Conservation (phyloP, 2,329 filamentous ascomycete species). For the Plectosphaerella cucumerina region DNA sequence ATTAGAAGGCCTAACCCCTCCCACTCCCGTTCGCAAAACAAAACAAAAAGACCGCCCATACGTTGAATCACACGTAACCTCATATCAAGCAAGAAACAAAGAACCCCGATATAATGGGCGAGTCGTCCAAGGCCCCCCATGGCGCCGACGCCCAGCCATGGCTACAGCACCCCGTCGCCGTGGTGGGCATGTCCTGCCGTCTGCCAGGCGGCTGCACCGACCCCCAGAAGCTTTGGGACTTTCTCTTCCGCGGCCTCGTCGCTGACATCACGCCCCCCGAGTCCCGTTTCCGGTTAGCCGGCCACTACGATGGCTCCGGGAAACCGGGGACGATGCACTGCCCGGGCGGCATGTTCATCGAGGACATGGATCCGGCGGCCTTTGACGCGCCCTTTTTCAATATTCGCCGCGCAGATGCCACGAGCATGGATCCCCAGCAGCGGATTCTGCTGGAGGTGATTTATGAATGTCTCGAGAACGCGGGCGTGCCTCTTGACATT, state of each 20-base stretch:
- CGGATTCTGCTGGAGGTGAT: constrained; percentile 32
- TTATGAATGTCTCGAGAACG: constrained; percentile 36
- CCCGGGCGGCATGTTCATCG: neutral
- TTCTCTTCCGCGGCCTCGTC: constrained; percentile 13
- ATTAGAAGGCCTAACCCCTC: no score
- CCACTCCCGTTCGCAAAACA: no score
- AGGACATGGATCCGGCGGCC: constrained; percentile 16
- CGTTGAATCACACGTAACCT: no score
- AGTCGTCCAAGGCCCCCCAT: no score
- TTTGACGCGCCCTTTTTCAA: constrained; percentile 36
- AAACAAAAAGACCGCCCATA: no score
- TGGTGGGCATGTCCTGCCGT: constrained; percentile 44
- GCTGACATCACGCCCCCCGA: constrained; percentile 30
- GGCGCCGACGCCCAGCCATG: no score
- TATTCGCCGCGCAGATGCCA: constrained; percentile 32
- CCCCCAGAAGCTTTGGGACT: constrained; percentile 41
- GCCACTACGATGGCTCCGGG: constrained; percentile 21
- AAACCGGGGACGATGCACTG: constrained; percentile 4
- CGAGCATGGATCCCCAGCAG: constrained; percentile 37
- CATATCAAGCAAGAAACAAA: no score
- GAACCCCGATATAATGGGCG: no score
- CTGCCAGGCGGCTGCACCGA: constrained; percentile 37
- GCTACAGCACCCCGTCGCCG: constrained; percentile 30
- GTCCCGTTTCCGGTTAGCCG: constrained; percentile 41
- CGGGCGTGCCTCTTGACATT: constrained; percentile 24